Conservation (phyloP, 2,329 filamentous ascomycete genomes). For the Chalaropsis thielavioides region DNA sequence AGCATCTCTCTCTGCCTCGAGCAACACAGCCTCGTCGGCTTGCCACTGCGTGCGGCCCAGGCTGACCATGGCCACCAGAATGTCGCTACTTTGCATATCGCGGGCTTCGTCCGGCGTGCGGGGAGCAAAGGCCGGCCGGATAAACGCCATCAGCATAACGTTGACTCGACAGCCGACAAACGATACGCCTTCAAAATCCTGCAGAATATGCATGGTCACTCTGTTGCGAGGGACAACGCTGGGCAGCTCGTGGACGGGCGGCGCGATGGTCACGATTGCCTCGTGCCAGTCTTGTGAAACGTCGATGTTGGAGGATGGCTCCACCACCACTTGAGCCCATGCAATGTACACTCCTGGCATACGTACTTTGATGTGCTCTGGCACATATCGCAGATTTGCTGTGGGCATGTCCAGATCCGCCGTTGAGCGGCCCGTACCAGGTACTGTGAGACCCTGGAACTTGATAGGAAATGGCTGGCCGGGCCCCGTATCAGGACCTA, state of each 20-base stretch:
- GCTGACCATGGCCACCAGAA: conserved; percentile 32
- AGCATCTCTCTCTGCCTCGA: conserved; percentile 26
- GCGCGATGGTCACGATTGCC: conserved; percentile 42
- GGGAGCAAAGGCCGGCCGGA: conserved; percentile 28
- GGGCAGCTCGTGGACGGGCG: conserved; percentile 32
- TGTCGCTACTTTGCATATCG: conserved; percentile 28
- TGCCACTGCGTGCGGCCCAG: conserved; percentile 34
- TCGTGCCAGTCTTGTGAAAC: conserved; percentile 37
- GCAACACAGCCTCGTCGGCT: conserved; percentile 26
- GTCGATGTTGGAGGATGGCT: neutral
- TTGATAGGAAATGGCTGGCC: conserved; percentile 38
- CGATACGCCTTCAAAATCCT: conserved; percentile 31
- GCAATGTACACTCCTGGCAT: conserved; percentile 50
- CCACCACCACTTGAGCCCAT: conserved; percentile 38
- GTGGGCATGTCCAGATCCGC: conserved; percentile 35
- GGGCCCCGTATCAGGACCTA: conserved; percentile 39
- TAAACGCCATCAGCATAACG: conserved; percentile 45
- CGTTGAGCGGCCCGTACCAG: conserved; percentile 30
- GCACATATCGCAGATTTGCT: conserved; percentile 38
- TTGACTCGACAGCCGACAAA: conserved; percentile 35
- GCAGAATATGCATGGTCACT: conserved; percentile 40
- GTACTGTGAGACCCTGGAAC: conserved; percentile 35
- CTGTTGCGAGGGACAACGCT: conserved; percentile 35
- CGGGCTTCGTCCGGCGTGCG: conserved; percentile 20
- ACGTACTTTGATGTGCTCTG: conserved; percentile 37